Conservation (phyloP, 1,284 basidiomycete genomes). For the Ceratobasidium papillatum region DNA sequence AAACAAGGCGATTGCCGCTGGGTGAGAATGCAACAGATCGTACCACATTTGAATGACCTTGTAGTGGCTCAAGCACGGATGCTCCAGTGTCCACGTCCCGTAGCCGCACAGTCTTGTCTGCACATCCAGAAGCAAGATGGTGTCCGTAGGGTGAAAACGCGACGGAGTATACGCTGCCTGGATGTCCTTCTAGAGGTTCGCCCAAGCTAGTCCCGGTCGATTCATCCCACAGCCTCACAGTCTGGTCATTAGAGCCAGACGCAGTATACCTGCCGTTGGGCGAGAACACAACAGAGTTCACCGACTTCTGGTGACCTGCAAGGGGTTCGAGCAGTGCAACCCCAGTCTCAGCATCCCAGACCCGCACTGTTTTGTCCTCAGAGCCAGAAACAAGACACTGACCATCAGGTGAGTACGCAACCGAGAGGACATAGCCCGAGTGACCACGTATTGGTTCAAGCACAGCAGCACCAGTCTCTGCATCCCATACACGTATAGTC, state of each 20-base stretch:
- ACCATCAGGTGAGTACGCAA: conserved; percentile 1
- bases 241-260: too few species aligned
- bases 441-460: too few species aligned
- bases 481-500: conserved; percentile 40
- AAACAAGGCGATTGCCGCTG: too few species aligned
- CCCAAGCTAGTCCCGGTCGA: too few species aligned
- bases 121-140: conserved; percentile 20
- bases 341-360: background rate
- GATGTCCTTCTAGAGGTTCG: too few species aligned
- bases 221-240: too few species aligned
- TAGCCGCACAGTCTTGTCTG: conserved; percentile 14
- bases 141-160: conserved; percentile 30
- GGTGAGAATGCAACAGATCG: conserved; percentile 7
- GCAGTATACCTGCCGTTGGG: too few species aligned
- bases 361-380: background rate
- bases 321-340: background rate
- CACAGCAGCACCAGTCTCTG: too few species aligned
- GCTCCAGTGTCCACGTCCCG: conserved; percentile 18
- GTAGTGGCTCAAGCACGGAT: background rate
- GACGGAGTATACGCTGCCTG: too few species aligned
- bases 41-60: conserved; percentile 7
- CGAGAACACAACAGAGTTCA: conserved; percentile 23
- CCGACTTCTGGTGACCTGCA: background rate
- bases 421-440: background rate
- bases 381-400: background rate